Base-by-base conservation (phyloP, 345 rosid genomes). In the Gossypium raimondii region DNA sequence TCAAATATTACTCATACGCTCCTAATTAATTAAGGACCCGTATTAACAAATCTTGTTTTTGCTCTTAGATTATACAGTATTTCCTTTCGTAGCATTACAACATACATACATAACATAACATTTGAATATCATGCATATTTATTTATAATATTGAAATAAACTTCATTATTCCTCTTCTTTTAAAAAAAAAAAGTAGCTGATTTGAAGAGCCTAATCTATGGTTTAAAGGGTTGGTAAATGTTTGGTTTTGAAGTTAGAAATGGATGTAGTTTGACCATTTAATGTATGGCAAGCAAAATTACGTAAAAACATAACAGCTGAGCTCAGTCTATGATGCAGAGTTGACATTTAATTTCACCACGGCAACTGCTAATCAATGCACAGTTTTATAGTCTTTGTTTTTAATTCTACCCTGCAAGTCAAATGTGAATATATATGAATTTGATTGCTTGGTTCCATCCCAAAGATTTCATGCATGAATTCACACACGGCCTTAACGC, bases 151-250 rank as follows among this genome's bases (percentile, higher is more conserved):
- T 17, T 38, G 55, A 57, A 57, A 11, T 57, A 20, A 57, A 55
- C 10, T 57, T 57, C 9, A n/a, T 57, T 56, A 56, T 45, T 45
- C 12, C 50, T 45, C 38, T 34, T 34, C 6, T 34, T 34, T 34
- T 0, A 0, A 0, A 0, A 4, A 29, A 29, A 29, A 29, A 29
- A 4, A 22, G 38, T 34, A 34, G 38, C 38, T 34, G 38, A 34
- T 34, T 45, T 47, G 3, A 12, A 47, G 18, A 61, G 38, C 55
- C 9, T 22, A 65, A 43, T 17, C 74, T 17, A 44, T 58, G 20
- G 45, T 43, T 71, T 71, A 38, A 17, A n/a, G 56, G 76, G 60
- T 74, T 29, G 77, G 70, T 74, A 64, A 74, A 74, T 29, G 70
- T 74, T 74, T 63, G 77, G 70, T 63, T 63, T 55, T 63, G 70